Base-by-base conservation (phyloP, 106 monocot species). In the Dactylorhiza incarnata region DNA sequence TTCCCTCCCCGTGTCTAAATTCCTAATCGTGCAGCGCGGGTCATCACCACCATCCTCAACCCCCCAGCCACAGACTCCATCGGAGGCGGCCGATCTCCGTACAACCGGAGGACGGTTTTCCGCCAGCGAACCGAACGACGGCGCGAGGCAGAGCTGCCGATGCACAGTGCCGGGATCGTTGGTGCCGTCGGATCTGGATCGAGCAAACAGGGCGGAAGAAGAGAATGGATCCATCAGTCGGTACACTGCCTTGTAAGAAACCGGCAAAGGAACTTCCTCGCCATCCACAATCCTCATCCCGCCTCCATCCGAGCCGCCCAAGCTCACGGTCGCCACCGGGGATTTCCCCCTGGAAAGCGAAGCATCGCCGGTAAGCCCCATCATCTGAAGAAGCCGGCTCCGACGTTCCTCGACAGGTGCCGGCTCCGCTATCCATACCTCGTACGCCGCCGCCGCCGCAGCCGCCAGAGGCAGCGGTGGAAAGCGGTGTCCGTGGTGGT, bases 351-450 rank as follows among this genome's bases (percentile, higher is more conserved):
- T 81, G 13, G 84, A 61, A 19, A 87, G 88, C 12, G 85, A 55
- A 19, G 85, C 83, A 63, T 86, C 92, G 58, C 80, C 77, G 29
- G 82, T 20, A 70, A 96, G 86, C 19, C 95, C 95, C 74, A 96
- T 71, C 74, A 81, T 81, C 58, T 81, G 85, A 0, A 96, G 90
- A 20, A 96, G 89, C 2, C 84, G 77, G 16, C 84, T 85, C 22
- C 95, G 93, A 45, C 95, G 95, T 79, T 96, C 93, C 75, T 86
- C 85, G 52, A 93, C 87, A 50, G 95, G 84, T 4, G 79, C 76
- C 3, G 93, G 95, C 52, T 84, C 81, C n/a, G 90, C 76, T 43
- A 85, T 82, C 95, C 95, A 96, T 29, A 93, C 85, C 4, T 96
- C 93, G 69, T 83, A 81, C 14, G 87, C 78, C 6, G 71, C 54